A percentile compares a stretch with the other conserved stretches of the same genome.
Conservation (phyloP, 257 asterid species). For the Petunia axillaris region DNA sequence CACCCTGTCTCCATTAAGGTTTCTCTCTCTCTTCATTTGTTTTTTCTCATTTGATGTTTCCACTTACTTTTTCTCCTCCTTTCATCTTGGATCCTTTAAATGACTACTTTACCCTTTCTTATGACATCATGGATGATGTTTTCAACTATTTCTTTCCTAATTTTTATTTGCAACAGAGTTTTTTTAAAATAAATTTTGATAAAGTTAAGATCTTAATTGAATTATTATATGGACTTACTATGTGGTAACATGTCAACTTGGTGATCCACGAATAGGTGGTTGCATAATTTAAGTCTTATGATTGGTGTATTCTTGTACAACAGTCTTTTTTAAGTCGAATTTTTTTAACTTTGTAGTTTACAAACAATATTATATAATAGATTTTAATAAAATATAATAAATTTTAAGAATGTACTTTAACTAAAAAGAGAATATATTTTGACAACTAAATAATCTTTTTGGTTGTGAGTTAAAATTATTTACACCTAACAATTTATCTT, state of each 20-base stretch:
- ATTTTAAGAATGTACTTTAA: too few relatives aligned
- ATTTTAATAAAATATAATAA: too few relatives aligned
- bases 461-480: too few relatives aligned
- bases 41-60: not conserved
- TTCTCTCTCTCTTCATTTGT: constrained; percentile 26
- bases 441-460: too few relatives aligned
- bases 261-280: not conserved
- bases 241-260: not conserved
- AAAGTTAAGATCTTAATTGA: not conserved
- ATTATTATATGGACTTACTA: not conserved
- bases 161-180: too few relatives aligned
- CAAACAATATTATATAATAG: too few relatives aligned
- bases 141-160: not conserved
- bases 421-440: too few relatives aligned
- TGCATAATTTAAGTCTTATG: not conserved
- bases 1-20: constrained; percentile 47
- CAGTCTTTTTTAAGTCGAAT: too few relatives aligned
- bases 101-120: not conserved
- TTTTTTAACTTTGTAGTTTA: too few relatives aligned
- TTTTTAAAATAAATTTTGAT: too few relatives aligned
- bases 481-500: too few relatives aligned
- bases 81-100: constrained; percentile 13
- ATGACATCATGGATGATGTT: constrained; percentile 48
- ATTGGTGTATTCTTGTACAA: not conserved
- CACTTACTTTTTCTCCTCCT: constrained; percentile 7